These are phyloP conservation scores for Wickerhamiella domercqiae DNA, from an alignment of 805 yeast genomes.

Conservation along the genomic window DNA sequence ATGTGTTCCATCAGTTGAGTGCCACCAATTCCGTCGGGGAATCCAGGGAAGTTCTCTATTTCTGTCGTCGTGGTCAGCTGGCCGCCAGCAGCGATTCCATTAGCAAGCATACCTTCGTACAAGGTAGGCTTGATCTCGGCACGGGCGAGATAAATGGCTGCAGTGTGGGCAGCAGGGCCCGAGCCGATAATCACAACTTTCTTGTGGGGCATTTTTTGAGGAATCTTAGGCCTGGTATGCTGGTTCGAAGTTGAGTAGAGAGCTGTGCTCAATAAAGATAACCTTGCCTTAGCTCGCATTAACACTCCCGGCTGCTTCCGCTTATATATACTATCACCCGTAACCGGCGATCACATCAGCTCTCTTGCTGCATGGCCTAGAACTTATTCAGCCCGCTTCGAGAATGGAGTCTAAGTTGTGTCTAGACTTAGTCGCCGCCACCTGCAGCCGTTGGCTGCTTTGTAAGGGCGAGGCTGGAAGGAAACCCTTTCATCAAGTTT, in stretches of 20 bases:
- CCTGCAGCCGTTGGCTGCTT: too few relatives aligned
- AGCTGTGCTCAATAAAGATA: constrained; percentile 13
- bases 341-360: too few relatives aligned
- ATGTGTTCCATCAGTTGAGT: constrained; percentile 80
- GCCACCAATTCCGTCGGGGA: constrained; percentile 87
- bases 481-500: too few relatives aligned
- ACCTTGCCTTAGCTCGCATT: constrained; percentile 6
- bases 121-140: constrained; percentile 89
- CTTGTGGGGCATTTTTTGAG: constrained; percentile 17
- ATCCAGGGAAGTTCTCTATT: constrained; percentile 97
- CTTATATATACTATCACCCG: too few relatives aligned
- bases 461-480: too few relatives aligned
- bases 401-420: too few relatives aligned
- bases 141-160: constrained; percentile 91
- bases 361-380: too few relatives aligned
- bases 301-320: too few relatives aligned
- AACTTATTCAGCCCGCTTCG: too few relatives aligned
- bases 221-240: not conserved
- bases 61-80: constrained; percentile 98
- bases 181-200: constrained; percentile 45
- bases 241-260: constrained; percentile 4
- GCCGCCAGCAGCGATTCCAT: constrained; percentile 98
- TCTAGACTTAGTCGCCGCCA: too few relatives aligned
- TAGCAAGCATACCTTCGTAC: constrained; percentile 93
- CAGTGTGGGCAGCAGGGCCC: constrained; percentile 99